phyloP scores from a whole-genome alignment of 2,329 filamentous ascomycete genomes.

The Colletotrichum liriopes region DNA sequence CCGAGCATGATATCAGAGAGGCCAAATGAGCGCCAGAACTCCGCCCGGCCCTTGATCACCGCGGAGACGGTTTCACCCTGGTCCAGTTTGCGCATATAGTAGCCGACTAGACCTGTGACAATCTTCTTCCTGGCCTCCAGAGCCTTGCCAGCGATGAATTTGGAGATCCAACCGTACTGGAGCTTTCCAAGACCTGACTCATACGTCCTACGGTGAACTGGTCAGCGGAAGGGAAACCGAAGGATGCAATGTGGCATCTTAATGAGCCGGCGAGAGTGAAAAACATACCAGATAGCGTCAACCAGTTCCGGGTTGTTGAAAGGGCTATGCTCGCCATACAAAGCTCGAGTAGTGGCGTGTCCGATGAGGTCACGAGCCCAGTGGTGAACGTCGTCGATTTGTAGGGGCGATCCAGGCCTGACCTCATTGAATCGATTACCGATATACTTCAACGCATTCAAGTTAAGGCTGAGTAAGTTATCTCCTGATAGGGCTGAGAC shows the following conservation, averaged over 20 bases:
- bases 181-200: slow-evolving; percentile 24
- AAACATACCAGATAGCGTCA: slow-evolving; percentile 11
- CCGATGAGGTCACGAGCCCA: slow-evolving; percentile 58
- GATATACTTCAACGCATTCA: slow-evolving; percentile 54
- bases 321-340: slow-evolving; percentile 63
- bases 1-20: slow-evolving; percentile 48
- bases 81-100: slow-evolving; percentile 49
- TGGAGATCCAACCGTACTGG: slow-evolving; percentile 24
- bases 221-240: neutral
- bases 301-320: slow-evolving; percentile 46
- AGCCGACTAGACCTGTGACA: slow-evolving; percentile 49
- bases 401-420: slow-evolving; percentile 8
- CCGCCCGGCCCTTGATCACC: slow-evolving; percentile 49
- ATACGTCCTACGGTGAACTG: neutral
- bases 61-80: slow-evolving; percentile 48
- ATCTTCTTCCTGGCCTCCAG: slow-evolving; percentile 45
- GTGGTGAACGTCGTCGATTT: slow-evolving; percentile 52
- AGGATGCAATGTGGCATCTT: no score
- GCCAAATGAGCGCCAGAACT: slow-evolving; percentile 50
- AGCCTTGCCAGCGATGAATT: slow-evolving; percentile 47
- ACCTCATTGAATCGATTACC: slow-evolving; percentile 48
- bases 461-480: slow-evolving; percentile 54
- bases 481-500: slow-evolving; percentile 50
- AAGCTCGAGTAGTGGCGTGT: slow-evolving; percentile 53
- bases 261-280: neutral